Evolutionary conservation across 257 asterid genomes (phyloP).

Genomic region (Eustoma russellianum): DNA sequence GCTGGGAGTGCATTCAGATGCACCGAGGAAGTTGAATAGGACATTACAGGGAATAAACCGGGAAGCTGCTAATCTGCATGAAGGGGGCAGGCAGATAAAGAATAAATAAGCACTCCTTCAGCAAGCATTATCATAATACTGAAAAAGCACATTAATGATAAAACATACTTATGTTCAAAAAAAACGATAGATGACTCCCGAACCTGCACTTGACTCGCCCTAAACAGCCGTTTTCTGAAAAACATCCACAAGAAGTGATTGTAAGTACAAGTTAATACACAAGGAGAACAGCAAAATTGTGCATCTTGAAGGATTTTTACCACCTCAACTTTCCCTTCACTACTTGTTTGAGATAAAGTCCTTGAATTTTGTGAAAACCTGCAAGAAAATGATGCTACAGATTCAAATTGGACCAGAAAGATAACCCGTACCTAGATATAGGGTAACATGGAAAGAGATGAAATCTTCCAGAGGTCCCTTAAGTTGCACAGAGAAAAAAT

Average conservation of each 20-base stretch:
- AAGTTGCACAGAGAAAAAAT: background rate
- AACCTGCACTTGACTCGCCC: conserved; percentile 20
- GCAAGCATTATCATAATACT: background rate
- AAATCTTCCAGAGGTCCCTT: background rate
- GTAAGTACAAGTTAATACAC: background rate
- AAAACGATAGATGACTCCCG: conserved; percentile 11
- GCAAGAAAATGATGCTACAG: background rate
- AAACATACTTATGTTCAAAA: conserved; percentile 6
- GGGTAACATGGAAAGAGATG: background rate
- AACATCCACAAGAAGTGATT: background rate
- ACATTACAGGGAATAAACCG: conserved; percentile 8
- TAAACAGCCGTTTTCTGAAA: conserved; percentile 19
- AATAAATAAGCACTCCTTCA: background rate
- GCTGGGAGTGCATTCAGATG: conserved; percentile 1
- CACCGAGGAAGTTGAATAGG: conserved; percentile 3
- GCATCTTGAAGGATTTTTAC: conserved; percentile 10
- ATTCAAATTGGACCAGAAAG: conserved; percentile 1
- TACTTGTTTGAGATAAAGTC: conserved; percentile 13
- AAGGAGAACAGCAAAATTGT: background rate
- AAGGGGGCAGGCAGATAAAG: background rate
- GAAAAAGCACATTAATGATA: background rate
- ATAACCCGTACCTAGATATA: background rate
- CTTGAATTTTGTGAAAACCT: conserved; percentile 35
- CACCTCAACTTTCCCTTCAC: conserved; percentile 11
- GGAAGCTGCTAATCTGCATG: conserved; percentile 17